phyloP scores from a whole-genome alignment of 768 basidiomycete genomes.

The Serendipita sp. region DNA sequence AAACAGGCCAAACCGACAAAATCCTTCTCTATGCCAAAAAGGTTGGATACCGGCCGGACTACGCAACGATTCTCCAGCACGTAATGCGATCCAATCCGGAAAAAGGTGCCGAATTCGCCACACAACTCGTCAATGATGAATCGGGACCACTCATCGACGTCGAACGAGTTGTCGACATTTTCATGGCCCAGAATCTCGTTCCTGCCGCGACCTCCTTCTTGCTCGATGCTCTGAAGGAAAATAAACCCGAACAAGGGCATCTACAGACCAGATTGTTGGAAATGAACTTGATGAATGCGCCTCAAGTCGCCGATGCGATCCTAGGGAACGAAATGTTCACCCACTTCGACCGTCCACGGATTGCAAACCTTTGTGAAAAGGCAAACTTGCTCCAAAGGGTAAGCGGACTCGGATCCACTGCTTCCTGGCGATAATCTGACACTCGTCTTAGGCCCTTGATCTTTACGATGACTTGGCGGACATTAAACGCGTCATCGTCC shows the following conservation, averaged over 20 bases:
- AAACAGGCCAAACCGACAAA: slow-evolving; percentile 97
- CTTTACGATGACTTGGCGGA: slow-evolving; percentile 98
- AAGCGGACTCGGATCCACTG: slow-evolving; percentile 18
- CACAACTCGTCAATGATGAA: slow-evolving; percentile 87
- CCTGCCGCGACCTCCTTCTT: slow-evolving; percentile 98
- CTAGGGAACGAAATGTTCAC: slow-evolving; percentile 98
- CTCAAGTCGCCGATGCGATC: slow-evolving; percentile 97
- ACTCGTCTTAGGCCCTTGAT: slow-evolving; percentile 63
- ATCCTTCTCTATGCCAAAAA: slow-evolving; percentile 97
- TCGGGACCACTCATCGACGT: slow-evolving; percentile 82
- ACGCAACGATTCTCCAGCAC: slow-evolving; percentile 82
- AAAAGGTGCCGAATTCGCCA: slow-evolving; percentile 97
- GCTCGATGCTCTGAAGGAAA: slow-evolving; percentile 94
- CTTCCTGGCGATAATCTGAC: slow-evolving; percentile 9
- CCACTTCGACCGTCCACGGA: slow-evolving; percentile 88
- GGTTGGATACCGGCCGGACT: slow-evolving; percentile 87
- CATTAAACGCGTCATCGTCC: slow-evolving; percentile 96
- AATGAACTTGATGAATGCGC: slow-evolving; percentile 95
- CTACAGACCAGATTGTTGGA: slow-evolving; percentile 92
- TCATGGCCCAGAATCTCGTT: slow-evolving; percentile 99
- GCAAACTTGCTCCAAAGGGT: slow-evolving; percentile 90
- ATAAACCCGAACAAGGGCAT: slow-evolving; percentile 91
- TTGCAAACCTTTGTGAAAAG: slow-evolving; percentile 97
- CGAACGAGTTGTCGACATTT: slow-evolving; percentile 94
- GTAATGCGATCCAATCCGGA: slow-evolving; percentile 93